phyloP scores from a whole-genome alignment of 768 basidiomycete species.

The Leccinum obscurum region DNA sequence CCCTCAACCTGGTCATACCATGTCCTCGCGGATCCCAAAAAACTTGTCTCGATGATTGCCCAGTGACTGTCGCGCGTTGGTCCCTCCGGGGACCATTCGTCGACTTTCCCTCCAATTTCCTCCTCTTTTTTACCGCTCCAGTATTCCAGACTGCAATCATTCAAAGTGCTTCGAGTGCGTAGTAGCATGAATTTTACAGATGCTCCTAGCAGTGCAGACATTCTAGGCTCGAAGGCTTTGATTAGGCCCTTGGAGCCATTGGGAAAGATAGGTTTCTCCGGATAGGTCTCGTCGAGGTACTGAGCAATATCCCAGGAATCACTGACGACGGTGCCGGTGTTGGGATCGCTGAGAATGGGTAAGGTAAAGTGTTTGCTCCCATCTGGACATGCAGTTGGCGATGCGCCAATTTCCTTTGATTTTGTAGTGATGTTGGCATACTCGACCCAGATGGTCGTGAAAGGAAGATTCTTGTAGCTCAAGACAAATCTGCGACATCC shows the following conservation, averaged over 20 bases:
- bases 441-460: constrained; percentile 36
- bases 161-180: neutral
- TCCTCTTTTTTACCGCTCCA: constrained; percentile 33
- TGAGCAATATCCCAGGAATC: constrained; percentile 36
- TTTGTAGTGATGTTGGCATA: constrained; percentile 31
- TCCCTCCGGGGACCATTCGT: neutral
- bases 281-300: constrained; percentile 39
- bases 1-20: neutral
- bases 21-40: neutral
- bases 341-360: constrained; percentile 37
- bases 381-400: constrained; percentile 18
- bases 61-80: neutral
- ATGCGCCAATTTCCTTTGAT: constrained; percentile 29
- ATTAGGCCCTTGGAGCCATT: constrained; percentile 24
- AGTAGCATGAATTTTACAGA: constrained; percentile 14
- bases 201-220: neutral
- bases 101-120: neutral
- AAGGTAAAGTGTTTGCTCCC: constrained; percentile 30
- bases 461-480: constrained; percentile 35
- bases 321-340: constrained; percentile 27
- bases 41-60: constrained; percentile 13
- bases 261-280: constrained; percentile 32
- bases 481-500: constrained; percentile 30
- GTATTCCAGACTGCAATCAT: constrained; percentile 22
- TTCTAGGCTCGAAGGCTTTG: constrained; percentile 13